Percentiles rank a stretch among this genome's conserved stretches.
Evolutionary conservation across 257 asterid genomes (phyloP).

Genomic region (Voacanga thouarsii): DNA sequence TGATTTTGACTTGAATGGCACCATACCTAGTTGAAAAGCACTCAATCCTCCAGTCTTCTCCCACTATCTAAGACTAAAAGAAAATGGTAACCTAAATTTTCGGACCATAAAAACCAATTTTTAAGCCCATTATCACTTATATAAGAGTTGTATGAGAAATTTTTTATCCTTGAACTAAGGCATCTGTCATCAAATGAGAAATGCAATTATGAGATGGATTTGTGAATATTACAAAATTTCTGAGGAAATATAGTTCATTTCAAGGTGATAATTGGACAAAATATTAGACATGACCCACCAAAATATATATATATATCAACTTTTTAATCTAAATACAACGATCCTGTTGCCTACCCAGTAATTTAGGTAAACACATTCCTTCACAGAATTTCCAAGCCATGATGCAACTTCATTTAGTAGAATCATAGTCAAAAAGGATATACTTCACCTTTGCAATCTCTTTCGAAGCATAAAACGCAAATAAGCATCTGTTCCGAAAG

Average conservation of each 20-base stretch:
- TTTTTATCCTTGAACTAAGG: background rate
- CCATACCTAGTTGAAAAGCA: background rate
- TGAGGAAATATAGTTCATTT: background rate
- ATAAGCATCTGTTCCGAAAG: conserved; percentile 86
- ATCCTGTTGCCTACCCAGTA: background rate
- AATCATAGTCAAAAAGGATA: conserved; percentile 9
- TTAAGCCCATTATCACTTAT: too few species aligned
- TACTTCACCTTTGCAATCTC: conserved; percentile 64
- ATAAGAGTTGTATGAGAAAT: background rate
- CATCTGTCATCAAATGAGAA: background rate
- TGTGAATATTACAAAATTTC: background rate
- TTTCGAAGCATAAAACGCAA: conserved; percentile 82
- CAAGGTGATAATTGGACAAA: conserved; percentile 4
- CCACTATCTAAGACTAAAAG: background rate
- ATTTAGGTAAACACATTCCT: conserved; percentile 2
- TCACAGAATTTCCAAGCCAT: background rate
- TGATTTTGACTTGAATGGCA: background rate
- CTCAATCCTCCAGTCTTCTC: background rate
- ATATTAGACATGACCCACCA: background rate
- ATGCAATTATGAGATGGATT: background rate
- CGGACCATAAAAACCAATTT: background rate
- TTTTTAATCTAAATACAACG: background rate
- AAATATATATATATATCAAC: background rate
- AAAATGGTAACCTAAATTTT: background rate
- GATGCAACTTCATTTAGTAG: background rate